These are phyloP conservation scores for Yarrowia keelungensis DNA, from an alignment of 805 yeast genomes.

Conservation along the genomic window DNA sequence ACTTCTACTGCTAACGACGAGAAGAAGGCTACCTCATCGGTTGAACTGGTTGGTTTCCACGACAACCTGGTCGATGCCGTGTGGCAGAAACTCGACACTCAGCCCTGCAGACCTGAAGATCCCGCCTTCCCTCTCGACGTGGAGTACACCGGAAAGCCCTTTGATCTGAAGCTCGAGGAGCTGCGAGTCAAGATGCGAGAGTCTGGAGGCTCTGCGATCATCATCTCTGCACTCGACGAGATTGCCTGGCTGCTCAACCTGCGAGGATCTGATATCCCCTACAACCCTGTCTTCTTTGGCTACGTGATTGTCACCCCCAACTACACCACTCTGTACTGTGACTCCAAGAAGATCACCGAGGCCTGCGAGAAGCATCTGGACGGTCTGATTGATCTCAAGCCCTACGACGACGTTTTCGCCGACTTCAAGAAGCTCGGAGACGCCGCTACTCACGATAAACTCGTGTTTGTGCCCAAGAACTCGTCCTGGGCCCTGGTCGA, in stretches of 20 bases:
- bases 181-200: conserved; percentile 47
- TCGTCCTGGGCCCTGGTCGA: conserved; percentile 73
- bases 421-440: conserved; percentile 53
- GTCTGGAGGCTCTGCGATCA: conserved; percentile 55
- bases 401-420: conserved; percentile 65
- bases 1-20: conserved; percentile 50
- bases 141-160: conserved; percentile 70
- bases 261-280: conserved; percentile 82
- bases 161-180: conserved; percentile 62
- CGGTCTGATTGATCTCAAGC: conserved; percentile 56
- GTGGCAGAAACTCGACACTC: conserved; percentile 65
- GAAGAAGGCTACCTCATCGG: conserved; percentile 41
- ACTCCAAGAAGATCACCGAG: conserved; percentile 54
- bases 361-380: conserved; percentile 54
- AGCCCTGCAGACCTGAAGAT: conserved; percentile 63
- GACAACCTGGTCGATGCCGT: conserved; percentile 75
- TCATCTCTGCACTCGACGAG: conserved; percentile 82
- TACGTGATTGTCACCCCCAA: conserved; percentile 59
- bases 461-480: conserved; percentile 60
- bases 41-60: conserved; percentile 57
- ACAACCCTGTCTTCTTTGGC: conserved; percentile 85
- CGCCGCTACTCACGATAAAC: conserved; percentile 46
- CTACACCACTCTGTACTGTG: conserved; percentile 60
- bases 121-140: conserved; percentile 59
- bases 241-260: conserved; percentile 90